These are phyloP conservation scores for Lactarius hengduanensis DNA, from an alignment of 768 basidiomycete genomes.

Conservation along the genomic window DNA sequence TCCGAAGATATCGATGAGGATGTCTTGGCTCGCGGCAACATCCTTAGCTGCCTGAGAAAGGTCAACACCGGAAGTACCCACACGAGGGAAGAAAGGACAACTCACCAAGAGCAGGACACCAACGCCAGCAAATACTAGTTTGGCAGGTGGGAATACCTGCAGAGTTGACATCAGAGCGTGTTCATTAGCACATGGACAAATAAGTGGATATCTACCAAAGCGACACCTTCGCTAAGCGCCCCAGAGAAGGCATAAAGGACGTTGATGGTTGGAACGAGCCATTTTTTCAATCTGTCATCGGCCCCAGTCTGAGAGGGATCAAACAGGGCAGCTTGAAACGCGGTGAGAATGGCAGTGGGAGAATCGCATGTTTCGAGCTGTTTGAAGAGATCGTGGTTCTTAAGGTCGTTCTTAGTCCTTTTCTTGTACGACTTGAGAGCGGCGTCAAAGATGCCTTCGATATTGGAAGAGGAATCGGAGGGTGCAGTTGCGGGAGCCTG, in stretches of 20 bases:
- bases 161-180: neutral
- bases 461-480: neutral
- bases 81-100: neutral
- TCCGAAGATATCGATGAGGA: neutral
- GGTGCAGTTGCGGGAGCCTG: neutral
- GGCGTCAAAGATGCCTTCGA: neutral
- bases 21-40: neutral
- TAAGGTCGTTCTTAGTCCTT: neutral
- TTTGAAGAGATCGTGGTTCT: neutral
- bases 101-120: neutral
- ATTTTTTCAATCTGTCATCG: neutral
- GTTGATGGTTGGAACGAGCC: neutral
- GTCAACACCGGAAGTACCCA: neutral
- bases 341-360: neutral
- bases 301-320: neutral
- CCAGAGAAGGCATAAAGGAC: neutral
- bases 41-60: neutral
- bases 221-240: neutral
- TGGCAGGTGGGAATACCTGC: neutral
- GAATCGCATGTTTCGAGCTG: neutral
- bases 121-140: neutral
- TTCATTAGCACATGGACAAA: neutral
- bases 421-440: neutral
- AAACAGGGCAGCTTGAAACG: neutral
- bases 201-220: neutral